A percentile compares a stretch with the other conserved stretches of the same genome.
phyloP scores from a whole-genome alignment of 2,329 filamentous ascomycete species.

The Parastagonospora nodorum region DNA sequence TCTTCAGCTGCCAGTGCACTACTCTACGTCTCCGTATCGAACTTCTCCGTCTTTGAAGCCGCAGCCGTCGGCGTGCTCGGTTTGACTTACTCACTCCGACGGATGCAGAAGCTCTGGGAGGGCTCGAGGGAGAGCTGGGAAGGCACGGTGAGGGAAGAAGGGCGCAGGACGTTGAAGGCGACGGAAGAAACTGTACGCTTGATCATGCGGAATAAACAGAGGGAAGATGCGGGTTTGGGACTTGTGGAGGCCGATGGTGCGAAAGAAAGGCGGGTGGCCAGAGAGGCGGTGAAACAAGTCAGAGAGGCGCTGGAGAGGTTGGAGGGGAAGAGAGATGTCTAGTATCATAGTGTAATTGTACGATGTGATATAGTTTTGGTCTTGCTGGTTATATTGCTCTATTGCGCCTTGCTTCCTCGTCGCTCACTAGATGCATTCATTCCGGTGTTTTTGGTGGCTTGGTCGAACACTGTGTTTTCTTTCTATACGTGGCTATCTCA shows the following conservation, averaged over 20 bases:
- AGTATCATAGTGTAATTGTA: constrained; percentile 6
- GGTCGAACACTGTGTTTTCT: background rate
- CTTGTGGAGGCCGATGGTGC: constrained; percentile 41
- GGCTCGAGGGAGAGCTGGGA: constrained; percentile 58
- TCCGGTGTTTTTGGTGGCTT: too few relatives aligned
- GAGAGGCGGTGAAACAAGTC: constrained; percentile 53
- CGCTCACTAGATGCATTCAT: too few relatives aligned
- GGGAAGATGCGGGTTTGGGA: constrained; percentile 18
- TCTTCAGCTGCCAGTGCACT: constrained; percentile 60
- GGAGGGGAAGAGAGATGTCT: constrained; percentile 1
- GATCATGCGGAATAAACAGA: constrained; percentile 54
- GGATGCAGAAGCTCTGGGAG: constrained; percentile 65
- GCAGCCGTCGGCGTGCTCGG: constrained; percentile 65
- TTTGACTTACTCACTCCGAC: constrained; percentile 60
- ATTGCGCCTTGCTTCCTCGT: too few relatives aligned
- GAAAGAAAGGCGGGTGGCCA: constrained; percentile 47
- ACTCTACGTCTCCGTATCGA: constrained; percentile 59
- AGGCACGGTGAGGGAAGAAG: constrained; percentile 60
- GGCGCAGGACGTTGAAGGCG: constrained; percentile 58
- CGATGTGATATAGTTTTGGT: background rate
- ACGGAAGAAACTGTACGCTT: constrained; percentile 58
- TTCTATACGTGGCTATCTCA: background rate
- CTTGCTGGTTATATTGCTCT: background rate
- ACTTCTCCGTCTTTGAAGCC: constrained; percentile 60
- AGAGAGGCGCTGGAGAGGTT: constrained; percentile 51